These are phyloP conservation scores for Citrus hindsii DNA, from an alignment of 345 rosid species.

Conservation along the genomic window DNA sequence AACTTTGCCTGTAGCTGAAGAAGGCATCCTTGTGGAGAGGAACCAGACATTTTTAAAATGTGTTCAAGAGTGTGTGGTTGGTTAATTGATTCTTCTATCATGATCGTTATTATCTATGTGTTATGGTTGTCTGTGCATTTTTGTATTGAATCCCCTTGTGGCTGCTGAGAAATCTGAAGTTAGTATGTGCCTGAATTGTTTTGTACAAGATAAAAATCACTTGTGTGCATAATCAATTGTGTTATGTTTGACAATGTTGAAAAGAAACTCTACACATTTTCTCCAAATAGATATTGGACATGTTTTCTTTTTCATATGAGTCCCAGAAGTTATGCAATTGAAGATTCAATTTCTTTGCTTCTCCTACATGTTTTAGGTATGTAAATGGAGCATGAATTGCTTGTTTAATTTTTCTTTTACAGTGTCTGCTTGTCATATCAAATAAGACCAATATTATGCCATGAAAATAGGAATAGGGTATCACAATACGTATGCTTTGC, in stretches of 20 bases:
- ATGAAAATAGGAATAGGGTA: neutral
- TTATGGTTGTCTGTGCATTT: neutral
- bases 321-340: neutral
- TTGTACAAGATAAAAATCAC: neutral
- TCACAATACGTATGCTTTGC: neutral
- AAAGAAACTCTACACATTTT: neutral
- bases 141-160: neutral
- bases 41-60: conserved; percentile 50
- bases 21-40: conserved; percentile 65
- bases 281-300: neutral
- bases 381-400: neutral
- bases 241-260: neutral
- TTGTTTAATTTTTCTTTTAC: neutral
- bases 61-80: conserved; percentile 78
- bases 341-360: neutral
- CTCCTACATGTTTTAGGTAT: neutral
- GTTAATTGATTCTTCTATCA: conserved; percentile 12
- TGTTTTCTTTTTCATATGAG: neutral
- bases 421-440: neutral
- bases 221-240: neutral
- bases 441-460: neutral
- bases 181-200: neutral
- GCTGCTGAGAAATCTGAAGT: neutral
- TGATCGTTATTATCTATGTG: neutral
- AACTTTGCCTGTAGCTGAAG: conserved; percentile 32